A percentile compares a stretch with the other conserved stretches of the same genome.
phyloP scores from a whole-genome alignment of 345 rosid genomes.

The Ailanthus altissimus region DNA sequence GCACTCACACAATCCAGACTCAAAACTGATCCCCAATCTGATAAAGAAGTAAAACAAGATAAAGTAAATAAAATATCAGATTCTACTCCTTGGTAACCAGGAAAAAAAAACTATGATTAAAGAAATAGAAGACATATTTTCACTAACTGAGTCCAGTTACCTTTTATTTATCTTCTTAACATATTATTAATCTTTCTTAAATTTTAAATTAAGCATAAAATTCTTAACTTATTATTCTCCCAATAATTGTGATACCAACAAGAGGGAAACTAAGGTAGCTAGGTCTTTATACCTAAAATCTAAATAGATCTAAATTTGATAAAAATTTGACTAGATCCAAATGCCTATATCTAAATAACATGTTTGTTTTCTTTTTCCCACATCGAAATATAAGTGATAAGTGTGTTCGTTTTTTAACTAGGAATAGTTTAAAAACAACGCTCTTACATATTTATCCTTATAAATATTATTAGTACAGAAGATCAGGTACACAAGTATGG shows the following conservation, averaged over 20 bases:
- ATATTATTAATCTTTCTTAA: neutral
- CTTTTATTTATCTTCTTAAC: neutral
- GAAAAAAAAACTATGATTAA: neutral
- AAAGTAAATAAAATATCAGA: neutral
- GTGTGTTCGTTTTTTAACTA: too few species aligned
- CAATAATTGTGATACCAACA: neutral
- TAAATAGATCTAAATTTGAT: too few species aligned
- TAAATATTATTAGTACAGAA: too few species aligned
- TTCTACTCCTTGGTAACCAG: neutral
- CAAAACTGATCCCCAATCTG: too few species aligned
- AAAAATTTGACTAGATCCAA: too few species aligned
- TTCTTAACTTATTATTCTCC: neutral
- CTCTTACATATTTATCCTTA: too few species aligned
- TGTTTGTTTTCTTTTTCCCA: too few species aligned
- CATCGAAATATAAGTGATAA: too few species aligned
- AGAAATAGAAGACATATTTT: neutral
- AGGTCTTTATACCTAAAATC: too few species aligned
- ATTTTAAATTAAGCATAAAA: neutral
- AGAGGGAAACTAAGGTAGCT: neutral
- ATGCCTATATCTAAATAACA: too few species aligned
- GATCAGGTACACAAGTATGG: too few species aligned
- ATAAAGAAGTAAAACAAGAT: constrained; percentile 2
- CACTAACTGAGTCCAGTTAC: neutral
- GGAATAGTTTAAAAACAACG: too few species aligned
- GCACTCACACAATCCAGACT: neutral